A percentile compares a stretch with the other conserved stretches of the same genome.
phyloP scores from a whole-genome alignment of 225 moss, liverwort and hornwort genomes.

The Physcomitrellopsis africana region DNA sequence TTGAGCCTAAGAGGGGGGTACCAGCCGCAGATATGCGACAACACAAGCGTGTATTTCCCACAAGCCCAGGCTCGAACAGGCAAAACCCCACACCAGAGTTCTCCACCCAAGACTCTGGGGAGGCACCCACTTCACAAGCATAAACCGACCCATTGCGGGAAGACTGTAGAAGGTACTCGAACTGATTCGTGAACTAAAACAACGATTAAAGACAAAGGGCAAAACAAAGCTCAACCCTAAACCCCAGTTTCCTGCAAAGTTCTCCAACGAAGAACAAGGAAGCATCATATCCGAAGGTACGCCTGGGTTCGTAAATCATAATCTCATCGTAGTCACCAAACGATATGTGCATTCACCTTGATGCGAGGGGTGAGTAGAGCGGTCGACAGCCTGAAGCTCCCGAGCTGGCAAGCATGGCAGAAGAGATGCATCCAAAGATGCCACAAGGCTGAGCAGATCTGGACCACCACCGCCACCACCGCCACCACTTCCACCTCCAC shows the following conservation, averaged over 20 bases:
- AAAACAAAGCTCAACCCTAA: not conserved
- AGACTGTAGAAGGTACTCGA: not conserved
- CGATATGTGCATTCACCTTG: conserved; percentile 38
- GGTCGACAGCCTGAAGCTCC: conserved; percentile 76
- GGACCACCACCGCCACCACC: not conserved
- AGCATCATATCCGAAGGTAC: not conserved
- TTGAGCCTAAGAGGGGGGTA: not conserved
- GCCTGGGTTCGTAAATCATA: not conserved
- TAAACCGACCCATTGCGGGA: not conserved
- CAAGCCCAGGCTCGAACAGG: not conserved
- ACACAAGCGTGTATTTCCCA: not conserved
- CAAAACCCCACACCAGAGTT: conserved; percentile 8
- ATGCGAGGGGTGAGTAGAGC: conserved; percentile 59
- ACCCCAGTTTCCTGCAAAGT: not conserved
- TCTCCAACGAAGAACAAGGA: not conserved
- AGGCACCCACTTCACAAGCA: not conserved
- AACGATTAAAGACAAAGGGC: not conserved
- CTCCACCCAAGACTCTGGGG: not conserved
- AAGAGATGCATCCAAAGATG: conserved; percentile 62
- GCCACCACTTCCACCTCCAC: not conserved
- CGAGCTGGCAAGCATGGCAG: conserved; percentile 69
- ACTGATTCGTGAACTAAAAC: not conserved
- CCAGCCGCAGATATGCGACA: not conserved
- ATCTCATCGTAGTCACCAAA: not conserved
- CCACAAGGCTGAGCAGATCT: conserved; percentile 52